Evolutionary conservation across 495 filamentous ascomycete genomes (phyloP), one percentile per base, ranked within the genome.

Genomic region (Patellaria atrata): DNA sequence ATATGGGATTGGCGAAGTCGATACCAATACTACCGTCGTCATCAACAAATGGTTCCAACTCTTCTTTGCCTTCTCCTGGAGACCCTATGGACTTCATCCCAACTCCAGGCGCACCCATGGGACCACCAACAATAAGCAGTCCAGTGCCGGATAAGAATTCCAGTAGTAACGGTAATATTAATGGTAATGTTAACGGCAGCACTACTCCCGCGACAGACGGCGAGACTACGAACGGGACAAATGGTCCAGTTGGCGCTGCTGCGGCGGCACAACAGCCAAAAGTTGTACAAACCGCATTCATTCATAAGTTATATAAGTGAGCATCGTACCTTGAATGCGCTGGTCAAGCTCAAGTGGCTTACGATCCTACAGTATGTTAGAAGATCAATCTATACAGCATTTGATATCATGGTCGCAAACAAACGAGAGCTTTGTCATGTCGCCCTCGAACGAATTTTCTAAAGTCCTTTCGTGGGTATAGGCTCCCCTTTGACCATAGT

Each of bases 241-340:
- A 56, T 41, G 55, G 51, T 16, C 38, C 52, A 5, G 57, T 37
- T 40, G 75, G 71, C n/a, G 83, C 84, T 27, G 78, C 80, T 3
- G 81, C 82, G 11, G 82, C 84, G 38, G 77, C 84, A 39, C 86
- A 93, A 56, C 85, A 93, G 55, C 86, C 87, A 37, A 97, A 97
- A 61, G 85, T 94, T 36, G 83, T 96, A 19, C 89, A 97, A 59
- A 94, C 89, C 16, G 89, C 89, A n/a, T 97, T 97, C 53, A 96
- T 97, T 41, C 89, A 97, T 56, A 97, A 97, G 57, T 71, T 97
- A 12, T 97, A 94, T 70, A 97, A 92, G 87, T 96, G 68, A 37
- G 77, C 61, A 6, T 19, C 12, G 17, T 5, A 30, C n/a, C 17
- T n/a, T 37, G n/a, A 15, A n/a, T 21, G 13, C 20, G 23, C 24